phyloP scores from a whole-genome alignment of 1,284 basidiomycete species.

The Apiotrichum montevideense region DNA sequence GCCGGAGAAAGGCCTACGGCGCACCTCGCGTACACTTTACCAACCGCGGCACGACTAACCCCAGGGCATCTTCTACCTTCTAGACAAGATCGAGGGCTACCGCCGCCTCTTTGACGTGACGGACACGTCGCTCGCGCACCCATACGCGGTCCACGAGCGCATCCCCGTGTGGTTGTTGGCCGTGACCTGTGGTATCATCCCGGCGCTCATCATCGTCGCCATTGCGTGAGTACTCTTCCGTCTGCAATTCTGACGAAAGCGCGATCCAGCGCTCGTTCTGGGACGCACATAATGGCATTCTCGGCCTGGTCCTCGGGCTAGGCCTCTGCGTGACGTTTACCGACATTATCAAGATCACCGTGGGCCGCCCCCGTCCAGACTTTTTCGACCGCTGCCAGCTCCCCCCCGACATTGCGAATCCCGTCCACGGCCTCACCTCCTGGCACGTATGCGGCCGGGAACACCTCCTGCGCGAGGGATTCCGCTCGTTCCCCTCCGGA shows the following conservation, averaged over 20 bases:
- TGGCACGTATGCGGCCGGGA: constrained; percentile 72
- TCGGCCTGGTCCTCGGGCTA: constrained; percentile 52
- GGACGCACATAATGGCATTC: constrained; percentile 75
- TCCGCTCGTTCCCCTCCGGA: constrained; percentile 86
- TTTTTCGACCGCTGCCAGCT: constrained; percentile 79
- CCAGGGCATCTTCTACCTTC: constrained; percentile 59
- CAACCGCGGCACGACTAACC: background rate
- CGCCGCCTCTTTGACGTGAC: constrained; percentile 71
- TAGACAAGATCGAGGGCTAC: constrained; percentile 74
- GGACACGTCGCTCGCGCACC: constrained; percentile 62
- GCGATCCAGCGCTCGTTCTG: constrained; percentile 69
- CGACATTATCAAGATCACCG: constrained; percentile 68
- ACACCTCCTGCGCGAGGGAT: constrained; percentile 73
- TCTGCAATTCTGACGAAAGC: constrained; percentile 1
- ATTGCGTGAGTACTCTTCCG: constrained; percentile 51
- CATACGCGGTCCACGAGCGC: constrained; percentile 74
- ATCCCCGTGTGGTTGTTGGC: constrained; percentile 68
- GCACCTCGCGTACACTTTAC: too few relatives aligned
- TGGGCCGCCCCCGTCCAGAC: constrained; percentile 86
- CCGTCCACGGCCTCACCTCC: constrained; percentile 65
- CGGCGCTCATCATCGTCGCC: constrained; percentile 61
- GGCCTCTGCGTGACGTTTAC: constrained; percentile 58
- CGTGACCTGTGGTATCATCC: constrained; percentile 62
- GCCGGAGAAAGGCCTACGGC: too few relatives aligned
- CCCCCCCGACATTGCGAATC: constrained; percentile 53